Evolutionary conservation across 164 flowering plant species (phyloP).

Genomic region (Umbilicus rupestris): DNA sequence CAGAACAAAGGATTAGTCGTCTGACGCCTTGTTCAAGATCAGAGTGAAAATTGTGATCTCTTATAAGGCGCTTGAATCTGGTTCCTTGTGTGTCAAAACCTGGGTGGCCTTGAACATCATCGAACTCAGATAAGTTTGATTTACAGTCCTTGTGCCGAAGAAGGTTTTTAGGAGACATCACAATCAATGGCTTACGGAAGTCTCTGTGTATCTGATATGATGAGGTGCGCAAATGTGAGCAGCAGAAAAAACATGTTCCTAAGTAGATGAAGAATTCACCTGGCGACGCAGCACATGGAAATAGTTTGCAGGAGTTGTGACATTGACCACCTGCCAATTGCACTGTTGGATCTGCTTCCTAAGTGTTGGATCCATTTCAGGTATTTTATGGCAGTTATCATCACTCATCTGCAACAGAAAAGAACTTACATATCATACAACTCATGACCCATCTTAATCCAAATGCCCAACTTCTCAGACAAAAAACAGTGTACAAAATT

Average conservation of each 20-base stretch:
- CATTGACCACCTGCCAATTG: slow-evolving; percentile 94
- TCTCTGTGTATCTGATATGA: slow-evolving; percentile 70
- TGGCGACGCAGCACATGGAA: slow-evolving; percentile 94
- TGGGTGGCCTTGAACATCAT: slow-evolving; percentile 89
- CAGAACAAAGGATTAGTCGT: slow-evolving; percentile 85
- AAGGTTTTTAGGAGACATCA: slow-evolving; percentile 88
- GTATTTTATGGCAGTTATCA: slow-evolving; percentile 80
- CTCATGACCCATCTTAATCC: neutral
- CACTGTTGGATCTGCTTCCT: slow-evolving; percentile 91
- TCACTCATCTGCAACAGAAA: slow-evolving; percentile 72
- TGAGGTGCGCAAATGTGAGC: slow-evolving; percentile 7
- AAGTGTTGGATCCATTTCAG: slow-evolving; percentile 90
- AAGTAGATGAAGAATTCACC: slow-evolving; percentile 28
- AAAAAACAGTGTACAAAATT: neutral
- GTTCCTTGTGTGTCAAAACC: slow-evolving; percentile 98
- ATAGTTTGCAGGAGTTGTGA: slow-evolving; percentile 94
- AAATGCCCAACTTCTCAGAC: neutral
- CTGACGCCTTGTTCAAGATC: slow-evolving; percentile 87
- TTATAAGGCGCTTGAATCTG: slow-evolving; percentile 71
- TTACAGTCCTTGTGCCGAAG: slow-evolving; percentile 77
- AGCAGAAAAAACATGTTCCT: neutral
- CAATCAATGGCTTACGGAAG: slow-evolving; percentile 86
- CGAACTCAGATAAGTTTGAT: slow-evolving; percentile 62
- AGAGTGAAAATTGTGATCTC: slow-evolving; percentile 69
- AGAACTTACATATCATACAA: neutral